Percentiles rank a stretch among this genome's conserved stretches.
Evolutionary conservation across 2,329 filamentous ascomycete genomes (phyloP).

Genomic region (Talaromyces sp.): DNA sequence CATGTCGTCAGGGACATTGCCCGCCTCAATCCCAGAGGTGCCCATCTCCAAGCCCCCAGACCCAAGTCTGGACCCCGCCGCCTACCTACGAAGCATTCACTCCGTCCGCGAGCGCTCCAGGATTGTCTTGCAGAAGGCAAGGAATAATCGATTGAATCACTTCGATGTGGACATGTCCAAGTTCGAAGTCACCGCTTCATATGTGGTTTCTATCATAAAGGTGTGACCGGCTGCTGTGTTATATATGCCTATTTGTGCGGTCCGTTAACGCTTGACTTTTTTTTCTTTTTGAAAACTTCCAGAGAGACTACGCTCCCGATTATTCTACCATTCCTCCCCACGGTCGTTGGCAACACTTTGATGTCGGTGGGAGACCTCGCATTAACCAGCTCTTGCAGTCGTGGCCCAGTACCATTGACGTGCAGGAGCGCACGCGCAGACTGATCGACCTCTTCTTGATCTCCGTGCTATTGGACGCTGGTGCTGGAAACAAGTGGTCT

Average conservation of each 20-base stretch:
- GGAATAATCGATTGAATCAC: constrained; percentile 70
- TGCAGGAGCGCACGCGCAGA: constrained; percentile 45
- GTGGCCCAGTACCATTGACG: constrained; percentile 42
- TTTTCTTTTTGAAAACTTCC: constrained; percentile 6
- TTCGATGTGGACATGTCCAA: constrained; percentile 85
- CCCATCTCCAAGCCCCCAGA: constrained; percentile 80
- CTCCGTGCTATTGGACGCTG: constrained; percentile 59
- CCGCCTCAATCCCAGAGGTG: constrained; percentile 61
- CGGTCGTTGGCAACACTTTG: constrained; percentile 59
- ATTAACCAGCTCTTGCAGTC: constrained; percentile 39
- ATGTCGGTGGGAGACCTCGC: constrained; percentile 50
- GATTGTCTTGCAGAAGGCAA: constrained; percentile 69
- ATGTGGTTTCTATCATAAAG: constrained; percentile 93
- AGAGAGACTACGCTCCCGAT: constrained; percentile 66
- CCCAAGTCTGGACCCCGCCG: constrained; percentile 78
- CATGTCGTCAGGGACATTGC: constrained; percentile 40
- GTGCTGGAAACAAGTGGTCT: constrained; percentile 82
- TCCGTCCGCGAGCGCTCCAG: constrained; percentile 75
- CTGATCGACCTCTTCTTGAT: constrained; percentile 58
- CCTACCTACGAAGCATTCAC: constrained; percentile 83
- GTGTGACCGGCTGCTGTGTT: constrained; percentile 41
- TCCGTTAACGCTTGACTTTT: not conserved
- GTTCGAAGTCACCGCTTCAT: constrained; percentile 75
- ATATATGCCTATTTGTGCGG: not conserved
- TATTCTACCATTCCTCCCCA: constrained; percentile 76